phyloP scores from a whole-genome alignment of 495 filamentous ascomycete genomes.

The Xylaria venustula region DNA sequence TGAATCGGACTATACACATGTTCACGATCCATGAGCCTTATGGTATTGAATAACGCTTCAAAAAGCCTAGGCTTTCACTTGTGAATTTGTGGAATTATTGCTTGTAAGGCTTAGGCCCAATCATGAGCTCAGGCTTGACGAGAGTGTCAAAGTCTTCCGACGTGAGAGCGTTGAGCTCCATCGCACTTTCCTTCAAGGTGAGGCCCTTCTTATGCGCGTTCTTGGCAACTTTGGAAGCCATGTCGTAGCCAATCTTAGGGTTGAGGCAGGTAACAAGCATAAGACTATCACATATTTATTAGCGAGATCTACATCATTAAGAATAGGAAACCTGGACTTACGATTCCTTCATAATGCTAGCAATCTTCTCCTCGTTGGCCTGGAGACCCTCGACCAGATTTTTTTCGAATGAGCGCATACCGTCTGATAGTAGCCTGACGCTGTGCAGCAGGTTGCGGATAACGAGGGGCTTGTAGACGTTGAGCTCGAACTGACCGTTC shows the following conservation, averaged over 20 bases:
- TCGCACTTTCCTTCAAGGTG: conserved; percentile 87
- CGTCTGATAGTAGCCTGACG: conserved; percentile 79
- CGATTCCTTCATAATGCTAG: conserved; percentile 81
- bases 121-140: conserved; percentile 96
- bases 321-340: conserved; percentile 34
- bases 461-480: conserved; percentile 97
- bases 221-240: conserved; percentile 97
- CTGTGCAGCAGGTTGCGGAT: conserved; percentile 95
- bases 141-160: conserved; percentile 88
- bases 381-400: conserved; percentile 86
- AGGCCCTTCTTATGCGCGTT: conserved; percentile 98
- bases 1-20: neutral
- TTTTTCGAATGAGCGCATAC: conserved; percentile 91
- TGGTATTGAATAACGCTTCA: neutral
- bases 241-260: conserved; percentile 97
- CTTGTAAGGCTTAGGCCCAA: conserved; percentile 69
- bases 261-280: conserved; percentile 99
- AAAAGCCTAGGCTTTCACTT: neutral
- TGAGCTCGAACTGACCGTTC: conserved; percentile 98
- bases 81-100: conserved; percentile 17
- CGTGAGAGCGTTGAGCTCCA: conserved; percentile 89
- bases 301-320: neutral
- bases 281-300: conserved; percentile 54
- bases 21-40: neutral
- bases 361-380: conserved; percentile 90